A percentile compares a stretch with the other conserved stretches of the same genome.
Evolutionary conservation across 1,284 basidiomycete genomes (phyloP).

Genomic region (Tilletiaria anomala): DNA sequence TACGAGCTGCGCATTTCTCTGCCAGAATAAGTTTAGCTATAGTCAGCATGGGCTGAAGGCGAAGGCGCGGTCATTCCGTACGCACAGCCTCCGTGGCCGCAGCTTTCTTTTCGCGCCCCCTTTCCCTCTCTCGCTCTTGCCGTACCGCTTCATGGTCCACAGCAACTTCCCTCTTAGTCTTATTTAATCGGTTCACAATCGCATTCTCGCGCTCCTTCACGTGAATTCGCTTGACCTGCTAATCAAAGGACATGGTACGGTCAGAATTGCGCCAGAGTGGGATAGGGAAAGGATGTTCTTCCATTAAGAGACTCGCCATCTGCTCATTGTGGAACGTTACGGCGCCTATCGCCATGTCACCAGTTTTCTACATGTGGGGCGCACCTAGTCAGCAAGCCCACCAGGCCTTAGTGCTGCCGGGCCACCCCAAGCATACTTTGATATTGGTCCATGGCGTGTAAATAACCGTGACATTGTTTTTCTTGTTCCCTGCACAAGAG

Average conservation of each 20-base stretch:
- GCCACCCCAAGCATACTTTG: too few relatives aligned
- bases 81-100: slow-evolving; percentile 2
- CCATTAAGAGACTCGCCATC: too few relatives aligned
- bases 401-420: not conserved
- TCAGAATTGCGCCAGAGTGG: too few relatives aligned
- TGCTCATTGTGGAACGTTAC: not conserved
- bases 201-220: slow-evolving; percentile 67
- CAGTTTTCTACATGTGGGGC: not conserved
- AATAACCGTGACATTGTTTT: slow-evolving; percentile 81
- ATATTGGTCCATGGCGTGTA: slow-evolving; percentile 56
- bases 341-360: not conserved
- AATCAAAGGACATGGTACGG: too few relatives aligned
- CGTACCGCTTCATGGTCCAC: slow-evolving; percentile 84
- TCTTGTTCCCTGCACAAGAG: slow-evolving; percentile 65
- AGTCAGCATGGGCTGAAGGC: too few relatives aligned
- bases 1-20: slow-evolving; percentile 19
- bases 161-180: slow-evolving; percentile 54
- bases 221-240: slow-evolving; percentile 48
- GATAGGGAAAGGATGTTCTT: not conserved
- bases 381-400: not conserved
- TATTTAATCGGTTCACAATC: slow-evolving; percentile 86
- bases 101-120: slow-evolving; percentile 22
- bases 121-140: slow-evolving; percentile 46
- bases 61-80: not conserved
- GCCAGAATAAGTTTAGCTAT: not conserved